phyloP scores from a whole-genome alignment of 108 stramenopile genomes.

The Pelagomonas calceolata region DNA sequence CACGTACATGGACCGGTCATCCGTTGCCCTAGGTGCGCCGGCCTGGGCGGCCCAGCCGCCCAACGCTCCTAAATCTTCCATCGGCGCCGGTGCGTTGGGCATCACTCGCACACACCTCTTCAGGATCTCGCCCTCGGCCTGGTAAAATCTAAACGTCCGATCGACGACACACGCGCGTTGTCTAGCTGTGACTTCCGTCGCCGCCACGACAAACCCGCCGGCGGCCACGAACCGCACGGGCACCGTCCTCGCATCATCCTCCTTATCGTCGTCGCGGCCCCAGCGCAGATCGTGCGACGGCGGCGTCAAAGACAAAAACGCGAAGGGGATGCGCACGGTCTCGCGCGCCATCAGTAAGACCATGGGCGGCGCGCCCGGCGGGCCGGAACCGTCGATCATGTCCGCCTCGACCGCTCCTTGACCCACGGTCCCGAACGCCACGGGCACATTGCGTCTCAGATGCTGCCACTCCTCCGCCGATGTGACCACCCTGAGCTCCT shows the following conservation, averaged over 20 bases:
- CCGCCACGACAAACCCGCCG: conserved; percentile 14
- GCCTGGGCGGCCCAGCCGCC: conserved; percentile 2
- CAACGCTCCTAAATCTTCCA: background rate
- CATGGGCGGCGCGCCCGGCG: background rate
- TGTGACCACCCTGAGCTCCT: conserved; percentile 39
- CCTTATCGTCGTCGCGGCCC: background rate
- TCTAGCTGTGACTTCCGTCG: conserved; percentile 32
- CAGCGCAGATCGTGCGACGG: background rate
- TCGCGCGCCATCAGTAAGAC: conserved; percentile 38
- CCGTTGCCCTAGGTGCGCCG: background rate
- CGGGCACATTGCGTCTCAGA: conserved; percentile 7
- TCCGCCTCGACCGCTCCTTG: conserved; percentile 39
- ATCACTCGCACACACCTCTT: conserved; percentile 22
- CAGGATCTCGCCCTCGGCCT: conserved; percentile 37
- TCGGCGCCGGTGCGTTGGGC: no score
- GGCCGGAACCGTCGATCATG: conserved; percentile 27
- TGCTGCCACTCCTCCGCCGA: conserved; percentile 24
- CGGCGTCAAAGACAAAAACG: conserved; percentile 20
- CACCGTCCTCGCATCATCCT: conserved; percentile 8
- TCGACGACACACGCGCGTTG: conserved; percentile 34
- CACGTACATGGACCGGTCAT: background rate
- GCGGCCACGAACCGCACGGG: conserved; percentile 10
- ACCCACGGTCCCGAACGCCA: conserved; percentile 21
- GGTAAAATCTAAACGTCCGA: conserved; percentile 35
- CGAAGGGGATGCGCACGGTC: conserved; percentile 39